A percentile compares a stretch with the other conserved stretches of the same genome.
These are phyloP conservation scores for Sordariomycetes sp. DNA, from an alignment of 2,329 filamentous ascomycete genomes.

Conservation along the genomic window DNA sequence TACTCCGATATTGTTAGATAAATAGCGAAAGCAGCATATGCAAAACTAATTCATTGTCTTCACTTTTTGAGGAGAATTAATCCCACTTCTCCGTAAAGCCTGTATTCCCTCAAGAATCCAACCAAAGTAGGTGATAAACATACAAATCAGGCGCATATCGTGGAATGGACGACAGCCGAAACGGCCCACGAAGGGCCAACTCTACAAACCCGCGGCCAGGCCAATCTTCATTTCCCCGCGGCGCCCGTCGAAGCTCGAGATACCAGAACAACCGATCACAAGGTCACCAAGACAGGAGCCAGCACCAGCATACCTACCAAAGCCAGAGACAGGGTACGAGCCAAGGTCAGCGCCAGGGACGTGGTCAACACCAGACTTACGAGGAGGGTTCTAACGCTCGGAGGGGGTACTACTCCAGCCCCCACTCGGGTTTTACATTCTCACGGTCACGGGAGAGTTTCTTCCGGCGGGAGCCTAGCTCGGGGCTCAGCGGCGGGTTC, in stretches of 20 bases:
- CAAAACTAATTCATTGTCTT: too few relatives aligned
- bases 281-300: not conserved
- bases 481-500: not conserved
- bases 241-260: not conserved
- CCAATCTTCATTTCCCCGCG: constrained; percentile 2
- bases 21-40: too few relatives aligned
- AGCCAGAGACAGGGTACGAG: not conserved
- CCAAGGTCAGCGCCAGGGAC: not conserved
- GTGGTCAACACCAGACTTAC: not conserved
- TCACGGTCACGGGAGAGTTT: constrained; percentile 1
- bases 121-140: not conserved
- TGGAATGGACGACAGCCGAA: not conserved
- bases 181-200: constrained; percentile 1
- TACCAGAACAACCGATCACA: not conserved
- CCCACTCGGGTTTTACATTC: constrained; percentile 1
- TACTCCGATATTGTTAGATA: too few relatives aligned
- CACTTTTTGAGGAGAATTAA: too few relatives aligned
- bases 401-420: not conserved
- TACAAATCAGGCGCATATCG: not conserved
- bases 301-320: not conserved
- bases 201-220: constrained; percentile 4
- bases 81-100: too few relatives aligned
- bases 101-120: too few relatives aligned
- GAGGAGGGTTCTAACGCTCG: not conserved
- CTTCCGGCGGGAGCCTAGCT: constrained; percentile 1